These are phyloP conservation scores for Berberis vulgaris DNA, from an alignment of 164 flowering plant genomes.

Conservation along the genomic window DNA sequence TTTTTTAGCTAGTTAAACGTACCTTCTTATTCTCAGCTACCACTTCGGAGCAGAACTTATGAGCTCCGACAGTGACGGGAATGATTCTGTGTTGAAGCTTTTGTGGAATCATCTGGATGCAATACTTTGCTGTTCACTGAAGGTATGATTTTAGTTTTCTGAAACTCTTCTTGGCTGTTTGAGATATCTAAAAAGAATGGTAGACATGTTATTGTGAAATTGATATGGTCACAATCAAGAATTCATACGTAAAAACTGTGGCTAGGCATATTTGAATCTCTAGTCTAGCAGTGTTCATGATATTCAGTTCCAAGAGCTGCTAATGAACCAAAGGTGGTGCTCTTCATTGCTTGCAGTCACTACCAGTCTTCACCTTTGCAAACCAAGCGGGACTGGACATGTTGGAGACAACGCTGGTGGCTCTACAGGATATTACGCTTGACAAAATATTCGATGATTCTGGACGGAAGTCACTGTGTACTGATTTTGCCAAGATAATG, in stretches of 20 bases:
- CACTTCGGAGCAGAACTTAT: conserved; percentile 66
- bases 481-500: conserved; percentile 82
- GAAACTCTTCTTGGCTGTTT: no score
- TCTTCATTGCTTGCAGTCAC: conserved; percentile 42
- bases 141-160: conserved; percentile 33
- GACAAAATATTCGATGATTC: conserved; percentile 84
- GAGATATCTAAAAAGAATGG: no score
- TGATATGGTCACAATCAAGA: no score
- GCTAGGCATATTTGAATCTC: no score
- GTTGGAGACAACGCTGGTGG: conserved; percentile 87
- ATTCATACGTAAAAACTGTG: no score
- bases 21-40: conserved; percentile 32
- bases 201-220: no score
- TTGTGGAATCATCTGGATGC: conserved; percentile 96
- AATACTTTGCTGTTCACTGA: conserved; percentile 82
- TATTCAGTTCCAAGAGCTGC: no score
- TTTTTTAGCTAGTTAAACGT: no score
- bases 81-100: conserved; percentile 51
- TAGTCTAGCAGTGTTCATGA: no score
- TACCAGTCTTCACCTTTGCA: conserved; percentile 81
- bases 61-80: conserved; percentile 34
- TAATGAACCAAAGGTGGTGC: neutral
- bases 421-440: conserved; percentile 76
- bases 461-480: conserved; percentile 58
- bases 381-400: conserved; percentile 95